These are phyloP conservation scores for Penicillium salamii DNA, from an alignment of 495 filamentous ascomycete genomes.

Conservation along the genomic window DNA sequence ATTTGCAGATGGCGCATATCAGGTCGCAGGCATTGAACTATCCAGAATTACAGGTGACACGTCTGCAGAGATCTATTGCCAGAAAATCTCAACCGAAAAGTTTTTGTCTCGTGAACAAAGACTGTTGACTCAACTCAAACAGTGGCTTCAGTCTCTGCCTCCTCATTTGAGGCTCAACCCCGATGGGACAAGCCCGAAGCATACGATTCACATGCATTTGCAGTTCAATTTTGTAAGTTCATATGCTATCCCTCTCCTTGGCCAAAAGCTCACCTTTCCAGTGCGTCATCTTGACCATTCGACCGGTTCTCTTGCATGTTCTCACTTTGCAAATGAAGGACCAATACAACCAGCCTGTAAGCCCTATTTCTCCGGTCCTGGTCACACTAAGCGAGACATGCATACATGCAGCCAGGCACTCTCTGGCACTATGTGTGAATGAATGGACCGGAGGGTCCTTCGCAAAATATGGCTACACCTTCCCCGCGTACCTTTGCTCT, in stretches of 20 bases:
- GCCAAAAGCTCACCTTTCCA: slow-evolving; percentile 4
- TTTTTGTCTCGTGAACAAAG: slow-evolving; percentile 37
- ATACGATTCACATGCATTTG: slow-evolving; percentile 32
- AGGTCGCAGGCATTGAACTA: slow-evolving; percentile 30
- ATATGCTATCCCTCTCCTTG: neutral
- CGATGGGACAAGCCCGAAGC: slow-evolving; percentile 27
- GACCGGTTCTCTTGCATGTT: slow-evolving; percentile 35
- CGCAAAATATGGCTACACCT: slow-evolving; percentile 34
- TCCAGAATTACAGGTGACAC: slow-evolving; percentile 34
- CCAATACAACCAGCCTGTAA: neutral
- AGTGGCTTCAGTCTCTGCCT: slow-evolving; percentile 37
- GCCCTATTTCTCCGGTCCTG: slow-evolving; percentile 24
- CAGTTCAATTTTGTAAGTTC: slow-evolving; percentile 32
- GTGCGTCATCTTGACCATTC: slow-evolving; percentile 37
- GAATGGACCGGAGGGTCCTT: slow-evolving; percentile 40
- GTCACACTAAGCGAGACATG: slow-evolving; percentile 36
- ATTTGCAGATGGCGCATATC: slow-evolving; percentile 30
- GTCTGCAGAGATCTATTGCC: slow-evolving; percentile 32
- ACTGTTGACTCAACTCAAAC: slow-evolving; percentile 35
- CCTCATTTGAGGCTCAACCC: slow-evolving; percentile 29
- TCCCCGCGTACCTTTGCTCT: slow-evolving; percentile 39
- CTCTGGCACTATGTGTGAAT: slow-evolving; percentile 32
- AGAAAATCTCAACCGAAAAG: slow-evolving; percentile 32
- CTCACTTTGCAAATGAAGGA: slow-evolving; percentile 26
- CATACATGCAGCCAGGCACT: slow-evolving; percentile 37